phyloP scores from a whole-genome alignment of 202 grass and related monocot species.

The Schoenoplectus tabernaemontani region DNA sequence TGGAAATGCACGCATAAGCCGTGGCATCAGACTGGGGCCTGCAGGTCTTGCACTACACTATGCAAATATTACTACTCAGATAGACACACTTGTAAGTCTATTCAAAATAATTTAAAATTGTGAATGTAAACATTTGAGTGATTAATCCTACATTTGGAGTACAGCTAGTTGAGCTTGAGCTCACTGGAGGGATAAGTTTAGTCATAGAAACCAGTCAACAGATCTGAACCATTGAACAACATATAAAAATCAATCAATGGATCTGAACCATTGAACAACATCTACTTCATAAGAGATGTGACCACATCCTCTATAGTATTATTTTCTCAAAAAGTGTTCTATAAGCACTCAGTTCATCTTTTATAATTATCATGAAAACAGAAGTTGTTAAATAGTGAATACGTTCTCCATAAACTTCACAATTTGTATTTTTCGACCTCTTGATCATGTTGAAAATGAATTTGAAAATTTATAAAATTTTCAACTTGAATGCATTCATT shows the following conservation, averaged over 20 bases:
- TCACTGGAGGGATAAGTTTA: background rate
- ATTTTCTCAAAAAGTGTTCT: too few relatives aligned
- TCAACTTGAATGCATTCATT: background rate
- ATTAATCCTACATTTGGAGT: background rate
- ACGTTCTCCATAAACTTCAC: background rate
- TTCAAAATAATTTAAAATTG: background rate
- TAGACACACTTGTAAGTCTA: slow-evolving; percentile 81
- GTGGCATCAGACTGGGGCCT: slow-evolving; percentile 60
- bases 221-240: too few relatives aligned
- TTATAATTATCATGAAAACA: background rate
- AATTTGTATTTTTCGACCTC: background rate
- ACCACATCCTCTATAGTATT: background rate
- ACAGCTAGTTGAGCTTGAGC: background rate
- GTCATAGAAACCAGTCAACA: background rate
- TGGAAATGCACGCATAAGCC: slow-evolving; percentile 27
- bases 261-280: background rate
- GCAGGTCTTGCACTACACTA: slow-evolving; percentile 88
- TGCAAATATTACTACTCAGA: slow-evolving; percentile 83
- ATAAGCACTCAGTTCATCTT: background rate
- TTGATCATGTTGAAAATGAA: background rate
- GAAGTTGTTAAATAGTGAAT: background rate
- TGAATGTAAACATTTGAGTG: background rate
- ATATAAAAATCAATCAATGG: background rate
- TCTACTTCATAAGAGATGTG: background rate
- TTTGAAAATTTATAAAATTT: background rate